Conservation (phyloP, 2,329 filamentous ascomycete genomes). For the Pestalotiopsis fici region DNA sequence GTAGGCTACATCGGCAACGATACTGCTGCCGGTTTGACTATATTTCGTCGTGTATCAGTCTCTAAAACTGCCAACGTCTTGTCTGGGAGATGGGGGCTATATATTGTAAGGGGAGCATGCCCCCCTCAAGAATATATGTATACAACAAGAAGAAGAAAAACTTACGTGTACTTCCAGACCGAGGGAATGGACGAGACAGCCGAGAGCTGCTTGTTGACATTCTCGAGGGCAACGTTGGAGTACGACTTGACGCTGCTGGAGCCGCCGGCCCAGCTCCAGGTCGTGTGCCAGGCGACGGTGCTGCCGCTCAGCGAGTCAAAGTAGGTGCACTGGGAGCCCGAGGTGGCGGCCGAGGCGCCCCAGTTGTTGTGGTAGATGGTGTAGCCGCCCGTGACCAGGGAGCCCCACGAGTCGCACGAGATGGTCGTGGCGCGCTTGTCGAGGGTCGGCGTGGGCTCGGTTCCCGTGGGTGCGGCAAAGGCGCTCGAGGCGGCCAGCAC, state of each 20-base stretch:
- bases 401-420: constrained; percentile 40
- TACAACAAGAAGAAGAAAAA: too few species aligned
- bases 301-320: constrained; percentile 34
- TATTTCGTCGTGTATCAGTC: neutral
- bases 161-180: constrained; percentile 49
- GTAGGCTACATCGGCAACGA: constrained; percentile 60
- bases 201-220: constrained; percentile 31
- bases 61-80: too few species aligned
- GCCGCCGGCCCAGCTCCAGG: constrained; percentile 44
- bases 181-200: constrained; percentile 35
- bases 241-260: constrained; percentile 45
- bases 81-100: too few species aligned
- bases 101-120: neutral
- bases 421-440: constrained; percentile 33
- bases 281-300: constrained; percentile 42
- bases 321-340: constrained; percentile 43
- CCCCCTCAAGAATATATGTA: neutral
- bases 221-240: constrained; percentile 41
- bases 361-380: constrained; percentile 56
- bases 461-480: constrained; percentile 20
- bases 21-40: constrained; percentile 46
- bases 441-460: constrained; percentile 24
- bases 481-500: constrained; percentile 27
- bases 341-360: constrained; percentile 37
- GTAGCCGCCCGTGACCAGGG: constrained; percentile 38